A percentile compares a stretch with the other conserved stretches of the same genome.
These are phyloP conservation scores for Solanum boliviense DNA, from an alignment of 257 asterid genomes.

Conservation along the genomic window DNA sequence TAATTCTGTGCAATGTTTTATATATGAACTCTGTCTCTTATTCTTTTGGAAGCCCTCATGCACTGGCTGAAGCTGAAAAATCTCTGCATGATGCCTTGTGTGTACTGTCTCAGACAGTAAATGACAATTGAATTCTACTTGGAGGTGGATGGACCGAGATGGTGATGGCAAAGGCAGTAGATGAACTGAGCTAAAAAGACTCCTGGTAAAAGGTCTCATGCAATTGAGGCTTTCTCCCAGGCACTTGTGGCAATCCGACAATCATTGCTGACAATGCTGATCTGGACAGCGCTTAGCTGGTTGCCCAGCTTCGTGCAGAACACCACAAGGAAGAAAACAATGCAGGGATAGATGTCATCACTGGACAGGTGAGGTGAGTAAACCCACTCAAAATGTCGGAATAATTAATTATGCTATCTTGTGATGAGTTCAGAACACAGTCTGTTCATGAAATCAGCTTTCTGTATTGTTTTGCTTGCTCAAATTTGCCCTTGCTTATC, in stretches of 20 bases:
- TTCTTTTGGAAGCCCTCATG: constrained; percentile 53
- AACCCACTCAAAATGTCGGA: neutral
- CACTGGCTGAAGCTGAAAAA: constrained; percentile 87
- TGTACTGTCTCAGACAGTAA: constrained; percentile 83
- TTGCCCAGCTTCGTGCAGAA: constrained; percentile 89
- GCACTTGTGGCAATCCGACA: constrained; percentile 83
- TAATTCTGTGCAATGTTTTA: neutral
- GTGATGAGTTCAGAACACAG: neutral
- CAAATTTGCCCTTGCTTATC: neutral
- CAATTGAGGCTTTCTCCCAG: constrained; percentile 85
- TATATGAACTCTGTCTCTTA: neutral
- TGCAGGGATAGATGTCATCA: constrained; percentile 79
- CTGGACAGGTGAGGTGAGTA: constrained; percentile 83
- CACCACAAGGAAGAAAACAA: constrained; percentile 68
- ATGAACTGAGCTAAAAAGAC: constrained; percentile 78
- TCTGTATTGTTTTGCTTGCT: neutral
- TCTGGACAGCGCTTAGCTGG: constrained; percentile 75
- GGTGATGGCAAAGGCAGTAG: constrained; percentile 92
- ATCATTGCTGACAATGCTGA: constrained; percentile 91
- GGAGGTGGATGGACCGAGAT: constrained; percentile 99
- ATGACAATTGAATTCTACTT: constrained; percentile 67
- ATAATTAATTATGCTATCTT: neutral
- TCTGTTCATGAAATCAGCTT: neutral
- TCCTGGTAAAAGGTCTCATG: constrained; percentile 82
- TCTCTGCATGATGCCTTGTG: constrained; percentile 92